These are phyloP conservation scores for Colletotrichum zoysiae DNA, from an alignment of 2,329 filamentous ascomycete species.

Conservation along the genomic window DNA sequence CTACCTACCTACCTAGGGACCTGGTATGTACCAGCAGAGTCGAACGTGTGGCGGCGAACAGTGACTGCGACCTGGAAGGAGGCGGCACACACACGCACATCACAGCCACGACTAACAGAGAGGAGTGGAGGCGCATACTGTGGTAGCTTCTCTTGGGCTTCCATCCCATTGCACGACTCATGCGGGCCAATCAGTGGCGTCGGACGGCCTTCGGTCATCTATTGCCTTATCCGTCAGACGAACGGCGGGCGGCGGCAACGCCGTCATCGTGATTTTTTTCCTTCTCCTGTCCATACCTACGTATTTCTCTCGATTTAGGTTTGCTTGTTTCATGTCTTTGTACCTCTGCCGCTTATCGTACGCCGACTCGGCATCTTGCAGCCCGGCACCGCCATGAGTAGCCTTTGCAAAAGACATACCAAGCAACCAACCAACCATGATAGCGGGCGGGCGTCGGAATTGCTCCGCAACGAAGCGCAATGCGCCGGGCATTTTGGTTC, in stretches of 20 bases:
- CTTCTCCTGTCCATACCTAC: background rate
- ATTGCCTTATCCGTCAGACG: conserved; percentile 33
- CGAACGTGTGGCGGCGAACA: background rate
- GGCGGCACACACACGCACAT: background rate
- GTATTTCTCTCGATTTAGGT: background rate
- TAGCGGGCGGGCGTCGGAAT: background rate
- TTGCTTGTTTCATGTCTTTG: background rate
- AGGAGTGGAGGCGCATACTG: conserved; percentile 4
- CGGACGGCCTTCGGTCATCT: conserved; percentile 20
- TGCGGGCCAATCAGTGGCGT: conserved; percentile 38
- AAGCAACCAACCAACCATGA: background rate
- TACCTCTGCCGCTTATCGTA: background rate
- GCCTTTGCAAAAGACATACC: background rate
- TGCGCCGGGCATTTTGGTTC: background rate
- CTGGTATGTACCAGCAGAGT: background rate
- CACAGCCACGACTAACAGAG: background rate
- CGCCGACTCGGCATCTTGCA: too few relatives aligned
- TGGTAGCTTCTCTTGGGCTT: conserved; percentile 35
- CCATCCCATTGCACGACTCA: conserved; percentile 37
- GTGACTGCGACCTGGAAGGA: background rate
- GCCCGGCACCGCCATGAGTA: background rate
- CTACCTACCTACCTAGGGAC: too few relatives aligned
- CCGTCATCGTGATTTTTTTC: background rate
- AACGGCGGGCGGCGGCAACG: conserved; percentile 30
- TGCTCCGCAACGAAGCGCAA: background rate